phyloP scores from a whole-genome alignment of 495 filamentous ascomycete genomes.

The Achaetomiella virescens region DNA sequence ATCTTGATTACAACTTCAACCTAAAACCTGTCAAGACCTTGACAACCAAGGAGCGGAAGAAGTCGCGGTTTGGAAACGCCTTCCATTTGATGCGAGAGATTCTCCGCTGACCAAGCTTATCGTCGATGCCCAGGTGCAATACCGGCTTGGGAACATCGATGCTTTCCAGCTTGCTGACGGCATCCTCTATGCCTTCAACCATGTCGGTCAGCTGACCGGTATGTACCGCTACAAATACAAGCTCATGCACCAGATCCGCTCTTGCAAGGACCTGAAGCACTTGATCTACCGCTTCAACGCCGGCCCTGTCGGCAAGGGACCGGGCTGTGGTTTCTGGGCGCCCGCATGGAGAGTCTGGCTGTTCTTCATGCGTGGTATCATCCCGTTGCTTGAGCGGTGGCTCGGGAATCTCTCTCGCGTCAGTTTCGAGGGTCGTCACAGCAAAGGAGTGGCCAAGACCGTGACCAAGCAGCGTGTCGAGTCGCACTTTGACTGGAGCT shows the following conservation, averaged over 20 bases:
- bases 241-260: slow-evolving; percentile 99
- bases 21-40: slow-evolving; percentile 97
- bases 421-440: slow-evolving; percentile 99
- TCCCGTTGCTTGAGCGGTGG: slow-evolving; percentile 95
- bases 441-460: slow-evolving; percentile 98
- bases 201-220: slow-evolving; percentile 95
- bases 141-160: slow-evolving; percentile 95
- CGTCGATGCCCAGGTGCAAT: slow-evolving; percentile 97
- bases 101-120: slow-evolving; percentile 96
- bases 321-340: slow-evolving; percentile 98
- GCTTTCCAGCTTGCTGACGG: slow-evolving; percentile 98
- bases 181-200: slow-evolving; percentile 98
- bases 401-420: slow-evolving; percentile 88
- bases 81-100: slow-evolving; percentile 99
- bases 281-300: slow-evolving; percentile 99
- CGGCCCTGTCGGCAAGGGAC: slow-evolving; percentile 94
- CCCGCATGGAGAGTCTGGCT: slow-evolving; percentile 99
- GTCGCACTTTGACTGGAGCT: slow-evolving; percentile 98
- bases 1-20: slow-evolving; percentile 99
- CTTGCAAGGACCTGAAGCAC: slow-evolving; percentile 99
- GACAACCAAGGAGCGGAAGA: slow-evolving; percentile 99
- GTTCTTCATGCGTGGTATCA: slow-evolving; percentile 99
- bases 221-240: slow-evolving; percentile 99
- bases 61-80: slow-evolving; percentile 98
- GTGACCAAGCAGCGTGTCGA: slow-evolving; percentile 99